These are phyloP conservation scores for Starmerella kuoi DNA, from an alignment of 805 yeast species.

Conservation along the genomic window DNA sequence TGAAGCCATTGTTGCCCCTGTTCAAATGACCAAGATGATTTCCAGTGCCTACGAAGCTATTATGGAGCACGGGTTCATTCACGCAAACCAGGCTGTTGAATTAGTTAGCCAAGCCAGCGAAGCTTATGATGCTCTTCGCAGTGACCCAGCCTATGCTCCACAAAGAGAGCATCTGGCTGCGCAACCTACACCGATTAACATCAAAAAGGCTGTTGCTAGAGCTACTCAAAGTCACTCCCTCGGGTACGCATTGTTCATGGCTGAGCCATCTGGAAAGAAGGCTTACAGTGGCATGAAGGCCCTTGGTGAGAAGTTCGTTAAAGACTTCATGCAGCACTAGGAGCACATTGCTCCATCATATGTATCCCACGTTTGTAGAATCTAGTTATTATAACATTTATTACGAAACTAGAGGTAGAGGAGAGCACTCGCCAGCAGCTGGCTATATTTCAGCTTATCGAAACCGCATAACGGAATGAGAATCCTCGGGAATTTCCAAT, in stretches of 20 bases:
- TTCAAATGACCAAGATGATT: conserved; percentile 12
- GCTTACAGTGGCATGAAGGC: conserved; percentile 3
- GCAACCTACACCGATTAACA: conserved; percentile 14
- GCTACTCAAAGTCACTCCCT: conserved; percentile 5
- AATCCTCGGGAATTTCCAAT: too few relatives aligned
- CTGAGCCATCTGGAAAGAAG: conserved; percentile 11
- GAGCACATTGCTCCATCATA: background rate
- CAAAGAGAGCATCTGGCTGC: conserved; percentile 9
- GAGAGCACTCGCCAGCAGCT: too few relatives aligned
- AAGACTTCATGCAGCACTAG: conserved; percentile 3
- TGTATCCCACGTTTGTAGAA: background rate
- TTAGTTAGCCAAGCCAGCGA: conserved; percentile 11
- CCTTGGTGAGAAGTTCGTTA: conserved; percentile 10
- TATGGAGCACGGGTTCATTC: conserved; percentile 15
- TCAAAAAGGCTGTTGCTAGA: conserved; percentile 6
- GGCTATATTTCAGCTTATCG: too few relatives aligned
- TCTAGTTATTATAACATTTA: too few relatives aligned
- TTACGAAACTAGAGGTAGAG: too few relatives aligned
- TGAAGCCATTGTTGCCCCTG: conserved; percentile 17
- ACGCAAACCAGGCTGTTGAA: conserved; percentile 9
- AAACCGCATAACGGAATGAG: too few relatives aligned
- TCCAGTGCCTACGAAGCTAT: conserved; percentile 11
- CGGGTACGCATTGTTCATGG: conserved; percentile 10
- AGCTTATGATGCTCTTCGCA: conserved; percentile 11
- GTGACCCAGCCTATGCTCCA: conserved; percentile 14